A percentile compares a stretch with the other conserved stretches of the same genome.
phyloP scores from a whole-genome alignment of 1,284 basidiomycete species.

The Rhodotorula sp. region DNA sequence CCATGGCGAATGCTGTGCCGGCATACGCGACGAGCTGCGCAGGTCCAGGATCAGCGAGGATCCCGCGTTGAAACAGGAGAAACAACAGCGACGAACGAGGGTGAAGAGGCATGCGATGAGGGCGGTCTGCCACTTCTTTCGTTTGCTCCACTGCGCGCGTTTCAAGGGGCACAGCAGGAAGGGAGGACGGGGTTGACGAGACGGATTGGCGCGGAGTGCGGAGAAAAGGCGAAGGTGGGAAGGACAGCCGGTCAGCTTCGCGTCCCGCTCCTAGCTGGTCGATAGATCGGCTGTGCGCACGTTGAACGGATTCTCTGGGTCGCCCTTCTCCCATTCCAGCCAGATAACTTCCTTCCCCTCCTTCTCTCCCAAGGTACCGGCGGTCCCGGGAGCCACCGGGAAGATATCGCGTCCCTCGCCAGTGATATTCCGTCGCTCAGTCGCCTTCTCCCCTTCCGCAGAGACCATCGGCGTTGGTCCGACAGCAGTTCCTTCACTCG shows the following conservation, averaged over 20 bases:
- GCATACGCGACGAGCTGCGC: constrained; percentile 16
- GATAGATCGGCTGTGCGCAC: neutral
- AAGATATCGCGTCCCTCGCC: neutral
- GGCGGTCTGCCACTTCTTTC: constrained; percentile 36
- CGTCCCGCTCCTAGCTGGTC: too few relatives aligned
- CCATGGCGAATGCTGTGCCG: constrained; percentile 32
- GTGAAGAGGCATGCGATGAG: constrained; percentile 30
- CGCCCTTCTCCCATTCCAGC: constrained; percentile 29
- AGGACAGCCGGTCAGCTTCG: too few relatives aligned
- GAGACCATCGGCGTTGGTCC: neutral
- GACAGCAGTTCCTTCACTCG: neutral
- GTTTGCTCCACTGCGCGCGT: constrained; percentile 18
- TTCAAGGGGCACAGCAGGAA: too few relatives aligned
- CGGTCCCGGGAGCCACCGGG: neutral
- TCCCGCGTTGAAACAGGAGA: neutral
- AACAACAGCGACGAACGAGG: neutral
- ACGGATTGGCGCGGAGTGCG: neutral
- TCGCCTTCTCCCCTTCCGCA: neutral
- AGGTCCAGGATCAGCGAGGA: too few relatives aligned
- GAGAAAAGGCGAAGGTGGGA: neutral
- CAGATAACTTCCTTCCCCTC: constrained; percentile 22
- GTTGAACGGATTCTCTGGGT: constrained; percentile 39
- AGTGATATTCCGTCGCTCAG: neutral
- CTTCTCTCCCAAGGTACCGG: neutral
- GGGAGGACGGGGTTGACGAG: neutral